Conservation (phyloP, 306 rosid genomes). For the Albizia julibrissin region DNA sequence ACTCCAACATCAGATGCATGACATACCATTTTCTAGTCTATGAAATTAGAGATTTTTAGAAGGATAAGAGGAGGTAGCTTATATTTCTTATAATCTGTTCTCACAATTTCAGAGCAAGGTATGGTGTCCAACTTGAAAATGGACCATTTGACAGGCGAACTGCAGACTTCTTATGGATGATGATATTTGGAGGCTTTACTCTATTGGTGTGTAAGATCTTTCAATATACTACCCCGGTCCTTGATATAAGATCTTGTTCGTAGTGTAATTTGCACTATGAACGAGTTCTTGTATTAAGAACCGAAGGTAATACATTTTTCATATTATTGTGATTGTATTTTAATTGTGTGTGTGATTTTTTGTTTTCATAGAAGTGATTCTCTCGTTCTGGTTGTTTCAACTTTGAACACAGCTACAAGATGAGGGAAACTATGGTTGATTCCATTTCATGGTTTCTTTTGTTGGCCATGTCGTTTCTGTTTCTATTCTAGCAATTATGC, state of each 20-base stretch:
- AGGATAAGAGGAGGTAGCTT: not conserved
- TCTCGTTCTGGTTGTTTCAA: not conserved
- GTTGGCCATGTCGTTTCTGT: not conserved
- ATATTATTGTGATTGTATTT: not conserved
- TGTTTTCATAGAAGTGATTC: not conserved
- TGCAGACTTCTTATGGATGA: constrained; percentile 98
- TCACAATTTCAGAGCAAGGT: constrained; percentile 67
- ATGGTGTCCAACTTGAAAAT: constrained; percentile 95
- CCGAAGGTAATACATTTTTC: not conserved
- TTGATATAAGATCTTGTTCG: too few species aligned
- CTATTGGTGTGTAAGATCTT: constrained; percentile 61
- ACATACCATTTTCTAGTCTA: not conserved
- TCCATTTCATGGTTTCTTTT: not conserved
- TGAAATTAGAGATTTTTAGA: not conserved
- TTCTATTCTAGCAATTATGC: not conserved
- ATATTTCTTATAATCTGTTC: constrained; percentile 18
- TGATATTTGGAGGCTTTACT: constrained; percentile 76
- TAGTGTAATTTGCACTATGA: too few species aligned
- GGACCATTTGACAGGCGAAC: constrained; percentile 89
- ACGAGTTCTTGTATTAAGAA: too few species aligned
- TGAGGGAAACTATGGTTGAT: constrained; percentile 6
- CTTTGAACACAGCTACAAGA: constrained; percentile 16
- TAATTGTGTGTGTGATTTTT: constrained; percentile 24
- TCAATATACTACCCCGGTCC: not conserved
- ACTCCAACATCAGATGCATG: constrained; percentile 9